Evolutionary conservation across 345 rosid species (phyloP), one percentile per base, ranked within the genome.

Genomic region (Citrus cavaleriei): DNA sequence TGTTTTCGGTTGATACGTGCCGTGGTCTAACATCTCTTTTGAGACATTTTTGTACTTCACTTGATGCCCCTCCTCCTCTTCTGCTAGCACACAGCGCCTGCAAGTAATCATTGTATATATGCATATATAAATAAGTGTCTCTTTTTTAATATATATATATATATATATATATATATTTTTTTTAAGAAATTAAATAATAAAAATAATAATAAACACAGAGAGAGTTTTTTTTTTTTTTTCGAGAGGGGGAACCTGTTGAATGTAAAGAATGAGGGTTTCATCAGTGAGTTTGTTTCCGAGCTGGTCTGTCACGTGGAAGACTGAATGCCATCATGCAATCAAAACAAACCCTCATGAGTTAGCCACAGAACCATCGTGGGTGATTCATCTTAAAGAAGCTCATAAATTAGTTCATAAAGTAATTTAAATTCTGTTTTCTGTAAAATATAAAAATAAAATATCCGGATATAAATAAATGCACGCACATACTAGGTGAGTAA

Each of bases 241-340:
- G 46, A 10, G 13, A 10, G 49, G 4, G 37, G 69, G 19, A 19
- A 92, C 97, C 93, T 91, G 88, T 68, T 93, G 91, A 22, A 93
- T 90, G 79, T 91, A 90, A 71, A 83, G 87, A 66, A 90, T 79
- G 73, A 91, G 91, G 79, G 82, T 85, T 69, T 88, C 86, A 75
- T 93, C 95, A 49, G 89, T 86, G 64, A 93, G 78, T 85, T 93
- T 93, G 81, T 86, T 90, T 65, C 93, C 93, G 18, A 88, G 88
- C 78, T 91, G 92, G 78, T 93, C 93, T 27, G 91, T 93, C 85
- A 93, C 95, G 87, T 91, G 93, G 88, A 91, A 93, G 79, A 93
- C 95, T 93, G 85, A 40, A 67, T 3, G 19, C 69, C 80, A 80
- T 54, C 80, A 80, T 54, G 57, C 37, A 79, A 72, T 27, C 27